These are phyloP conservation scores for Gloeostereum incarnatum DNA, from an alignment of 768 basidiomycete species.

Conservation along the genomic window DNA sequence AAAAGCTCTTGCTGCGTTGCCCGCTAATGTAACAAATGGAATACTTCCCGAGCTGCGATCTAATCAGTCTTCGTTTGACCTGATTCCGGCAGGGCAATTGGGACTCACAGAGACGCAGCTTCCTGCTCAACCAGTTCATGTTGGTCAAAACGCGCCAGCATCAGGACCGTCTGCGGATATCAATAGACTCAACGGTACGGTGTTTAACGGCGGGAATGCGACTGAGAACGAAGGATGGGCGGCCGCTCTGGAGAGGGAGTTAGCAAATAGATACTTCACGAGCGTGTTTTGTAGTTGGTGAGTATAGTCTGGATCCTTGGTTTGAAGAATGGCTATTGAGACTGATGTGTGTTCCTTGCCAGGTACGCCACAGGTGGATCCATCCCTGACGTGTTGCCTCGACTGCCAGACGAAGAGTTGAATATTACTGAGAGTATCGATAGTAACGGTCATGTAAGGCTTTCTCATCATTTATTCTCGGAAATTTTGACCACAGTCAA, in stretches of 20 bases:
- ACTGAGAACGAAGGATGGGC: conserved; percentile 56
- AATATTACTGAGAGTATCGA: conserved; percentile 56
- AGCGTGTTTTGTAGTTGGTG: conserved; percentile 88
- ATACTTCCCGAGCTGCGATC: conserved; percentile 38
- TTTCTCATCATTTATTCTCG: neutral
- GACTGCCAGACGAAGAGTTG: conserved; percentile 59
- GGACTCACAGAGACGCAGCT: conserved; percentile 61
- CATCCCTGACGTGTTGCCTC: conserved; percentile 59
- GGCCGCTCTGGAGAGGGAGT: conserved; percentile 49
- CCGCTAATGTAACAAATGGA: conserved; percentile 56
- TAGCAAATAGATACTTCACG: conserved; percentile 80
- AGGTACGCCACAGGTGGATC: conserved; percentile 88
- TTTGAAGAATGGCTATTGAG: too few species aligned
- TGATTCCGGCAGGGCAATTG: conserved; percentile 79
- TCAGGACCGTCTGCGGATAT: conserved; percentile 52
- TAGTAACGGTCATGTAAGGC: conserved; percentile 67
- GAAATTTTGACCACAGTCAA: neutral
- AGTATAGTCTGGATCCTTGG: conserved; percentile 11
- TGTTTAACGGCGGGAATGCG: conserved; percentile 63
- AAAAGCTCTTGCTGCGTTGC: conserved; percentile 67
- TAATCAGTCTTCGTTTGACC: conserved; percentile 50
- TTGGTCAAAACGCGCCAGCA: conserved; percentile 35
- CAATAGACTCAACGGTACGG: conserved; percentile 41
- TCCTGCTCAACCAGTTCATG: conserved; percentile 52
- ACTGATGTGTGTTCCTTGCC: too few species aligned